phyloP scores from a whole-genome alignment of 2,329 filamentous ascomycete genomes.

The Trichoderma citrinoviride region DNA sequence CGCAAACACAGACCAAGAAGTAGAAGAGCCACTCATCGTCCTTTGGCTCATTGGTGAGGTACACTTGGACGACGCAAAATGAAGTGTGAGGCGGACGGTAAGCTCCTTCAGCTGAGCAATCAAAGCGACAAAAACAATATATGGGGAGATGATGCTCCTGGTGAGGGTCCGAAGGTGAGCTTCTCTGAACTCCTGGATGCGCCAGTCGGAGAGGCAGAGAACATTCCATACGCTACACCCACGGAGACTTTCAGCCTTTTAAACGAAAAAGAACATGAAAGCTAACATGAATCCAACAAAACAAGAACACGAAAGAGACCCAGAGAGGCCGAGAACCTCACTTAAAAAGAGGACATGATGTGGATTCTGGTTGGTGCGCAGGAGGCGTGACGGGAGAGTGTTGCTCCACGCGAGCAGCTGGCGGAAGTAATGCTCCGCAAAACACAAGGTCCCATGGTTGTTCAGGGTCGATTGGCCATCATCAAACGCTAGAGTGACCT shows the following conservation, averaged over 20 bases:
- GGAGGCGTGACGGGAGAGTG: conserved; percentile 30
- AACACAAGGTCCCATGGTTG: conserved; percentile 24
- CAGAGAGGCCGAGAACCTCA: conserved; percentile 26
- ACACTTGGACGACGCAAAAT: conserved; percentile 35
- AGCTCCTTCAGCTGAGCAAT: conserved; percentile 40
- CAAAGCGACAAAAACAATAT: conserved; percentile 36
- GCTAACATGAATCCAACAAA: too few species aligned
- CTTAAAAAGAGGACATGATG: conserved; percentile 40
- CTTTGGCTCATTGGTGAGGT: conserved; percentile 37
- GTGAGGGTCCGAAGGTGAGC: conserved; percentile 35
- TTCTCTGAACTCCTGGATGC: conserved; percentile 4
- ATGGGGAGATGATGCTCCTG: conserved; percentile 30
- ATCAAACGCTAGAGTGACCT: conserved; percentile 32
- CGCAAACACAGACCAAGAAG: conserved; percentile 40
- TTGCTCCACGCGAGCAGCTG: conserved; percentile 41
- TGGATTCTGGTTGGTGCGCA: conserved; percentile 29
- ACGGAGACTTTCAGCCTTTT: not conserved
- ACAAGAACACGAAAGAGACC: too few species aligned
- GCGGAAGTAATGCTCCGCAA: conserved; percentile 40
- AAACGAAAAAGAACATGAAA: not conserved
- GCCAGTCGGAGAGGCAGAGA: conserved; percentile 37
- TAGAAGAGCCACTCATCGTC: conserved; percentile 37
- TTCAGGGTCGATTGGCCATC: conserved; percentile 18
- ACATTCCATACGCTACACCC: conserved; percentile 41
- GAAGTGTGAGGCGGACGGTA: conserved; percentile 37